phyloP scores from a whole-genome alignment of 129 eudicot genomes.

The Tagetes erecta region DNA sequence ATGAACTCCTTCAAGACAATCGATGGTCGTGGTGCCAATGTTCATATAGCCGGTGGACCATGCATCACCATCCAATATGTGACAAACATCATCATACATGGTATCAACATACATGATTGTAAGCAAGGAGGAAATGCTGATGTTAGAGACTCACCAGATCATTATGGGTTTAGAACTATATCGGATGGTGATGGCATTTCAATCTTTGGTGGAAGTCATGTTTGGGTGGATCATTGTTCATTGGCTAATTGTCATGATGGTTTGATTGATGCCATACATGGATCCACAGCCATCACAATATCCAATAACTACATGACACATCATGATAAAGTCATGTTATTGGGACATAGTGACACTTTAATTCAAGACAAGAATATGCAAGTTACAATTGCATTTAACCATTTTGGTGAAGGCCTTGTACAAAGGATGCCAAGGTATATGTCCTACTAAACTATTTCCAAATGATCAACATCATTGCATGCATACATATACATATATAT shows the following conservation, averaged over 20 bases:
- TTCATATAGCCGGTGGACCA: slow-evolving; percentile 84
- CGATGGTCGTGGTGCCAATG: slow-evolving; percentile 76
- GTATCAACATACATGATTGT: slow-evolving; percentile 79
- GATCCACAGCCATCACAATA: slow-evolving; percentile 79
- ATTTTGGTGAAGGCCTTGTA: slow-evolving; percentile 88
- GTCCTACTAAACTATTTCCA: too few species aligned
- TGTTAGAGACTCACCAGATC: slow-evolving; percentile 79
- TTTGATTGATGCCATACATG: slow-evolving; percentile 75
- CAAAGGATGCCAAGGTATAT: slow-evolving; percentile 90
- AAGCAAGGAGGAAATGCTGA: slow-evolving; percentile 70
- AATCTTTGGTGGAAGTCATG: slow-evolving; percentile 74
- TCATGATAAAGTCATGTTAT: slow-evolving; percentile 85
- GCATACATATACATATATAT: not conserved
- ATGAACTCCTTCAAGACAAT: slow-evolving; percentile 88
- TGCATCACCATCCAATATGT: slow-evolving; percentile 86
- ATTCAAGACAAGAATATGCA: slow-evolving; percentile 77
- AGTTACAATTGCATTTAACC: slow-evolving; percentile 88
- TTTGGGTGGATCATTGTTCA: slow-evolving; percentile 96
- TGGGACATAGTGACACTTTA: slow-evolving; percentile 70
- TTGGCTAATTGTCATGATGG: slow-evolving; percentile 84
- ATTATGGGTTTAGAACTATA: slow-evolving; percentile 67
- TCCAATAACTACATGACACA: slow-evolving; percentile 85
- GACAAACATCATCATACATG: slow-evolving; percentile 80
- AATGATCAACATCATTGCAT: too few species aligned
- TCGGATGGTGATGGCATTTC: slow-evolving; percentile 88